phyloP scores from a whole-genome alignment of 768 basidiomycete genomes.

The Russula sp. region DNA sequence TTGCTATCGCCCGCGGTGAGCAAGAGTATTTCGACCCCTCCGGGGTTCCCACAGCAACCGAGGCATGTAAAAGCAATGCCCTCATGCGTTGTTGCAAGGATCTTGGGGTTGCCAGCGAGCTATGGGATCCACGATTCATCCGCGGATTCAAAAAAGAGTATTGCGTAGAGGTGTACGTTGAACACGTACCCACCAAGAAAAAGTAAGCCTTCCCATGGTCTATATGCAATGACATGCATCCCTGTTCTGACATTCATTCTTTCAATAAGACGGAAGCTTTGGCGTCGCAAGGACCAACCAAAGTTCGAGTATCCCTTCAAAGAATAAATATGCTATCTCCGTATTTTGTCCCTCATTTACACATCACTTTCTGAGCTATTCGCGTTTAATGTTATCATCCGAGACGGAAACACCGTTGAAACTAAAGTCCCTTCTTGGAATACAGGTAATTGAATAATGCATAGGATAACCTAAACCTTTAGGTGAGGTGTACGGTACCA shows the following conservation, averaged over 20 bases:
- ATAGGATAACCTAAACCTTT: not conserved
- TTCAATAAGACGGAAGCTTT: slow-evolving; percentile 71
- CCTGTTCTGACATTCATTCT: not conserved
- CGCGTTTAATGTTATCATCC: not conserved
- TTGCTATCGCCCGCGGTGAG: slow-evolving; percentile 88
- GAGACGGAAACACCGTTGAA: not conserved
- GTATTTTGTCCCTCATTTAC: not conserved
- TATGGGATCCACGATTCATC: slow-evolving; percentile 97
- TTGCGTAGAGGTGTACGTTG: slow-evolving; percentile 79
- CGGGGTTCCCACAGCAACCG: slow-evolving; percentile 88
- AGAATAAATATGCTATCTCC: slow-evolving; percentile 37
- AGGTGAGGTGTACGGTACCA: not conserved
- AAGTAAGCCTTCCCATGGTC: slow-evolving; percentile 53
- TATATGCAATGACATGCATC: not conserved
- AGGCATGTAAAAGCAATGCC: slow-evolving; percentile 94
- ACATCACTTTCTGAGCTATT: not conserved
- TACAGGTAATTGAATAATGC: not conserved
- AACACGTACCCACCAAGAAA: slow-evolving; percentile 78
- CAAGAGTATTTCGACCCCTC: slow-evolving; percentile 93
- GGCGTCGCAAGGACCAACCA: slow-evolving; percentile 80
- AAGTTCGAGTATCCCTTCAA: slow-evolving; percentile 87
- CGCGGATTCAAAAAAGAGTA: slow-evolving; percentile 83
- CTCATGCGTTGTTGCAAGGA: slow-evolving; percentile 98
- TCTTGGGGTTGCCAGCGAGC: slow-evolving; percentile 89
- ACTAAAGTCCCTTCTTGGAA: not conserved